phyloP scores from a whole-genome alignment of 2,329 filamentous ascomycete species.

The Furcasterigmium furcatum region DNA sequence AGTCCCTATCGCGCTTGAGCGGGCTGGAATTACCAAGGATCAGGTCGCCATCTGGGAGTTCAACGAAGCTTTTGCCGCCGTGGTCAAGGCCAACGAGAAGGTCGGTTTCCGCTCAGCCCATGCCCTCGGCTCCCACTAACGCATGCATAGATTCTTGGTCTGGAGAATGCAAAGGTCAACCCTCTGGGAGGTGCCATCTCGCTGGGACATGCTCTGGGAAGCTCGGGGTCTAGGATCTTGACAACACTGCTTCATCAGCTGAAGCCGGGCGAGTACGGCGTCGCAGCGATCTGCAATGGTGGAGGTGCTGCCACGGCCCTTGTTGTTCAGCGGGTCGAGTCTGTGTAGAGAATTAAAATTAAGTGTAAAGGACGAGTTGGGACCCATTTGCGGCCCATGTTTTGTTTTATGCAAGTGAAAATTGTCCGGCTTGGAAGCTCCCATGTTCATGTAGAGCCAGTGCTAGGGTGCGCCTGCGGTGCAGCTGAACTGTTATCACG shows the following conservation, averaged over 20 bases:
- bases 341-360: conserved; percentile 31
- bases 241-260: conserved; percentile 89
- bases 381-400: too few relatives aligned
- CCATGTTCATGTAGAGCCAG: too few relatives aligned
- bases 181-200: conserved; percentile 88
- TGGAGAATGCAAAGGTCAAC: conserved; percentile 79
- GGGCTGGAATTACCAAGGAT: conserved; percentile 86
- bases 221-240: conserved; percentile 87
- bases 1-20: conserved; percentile 82
- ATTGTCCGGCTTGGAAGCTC: too few relatives aligned
- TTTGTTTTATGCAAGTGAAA: too few relatives aligned
- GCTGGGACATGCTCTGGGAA: conserved; percentile 86
- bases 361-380: too few relatives aligned
- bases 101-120: conserved; percentile 32
- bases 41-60: conserved; percentile 97
- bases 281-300: conserved; percentile 95
- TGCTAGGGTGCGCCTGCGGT: too few relatives aligned
- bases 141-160: conserved; percentile 65
- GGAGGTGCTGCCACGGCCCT: conserved; percentile 89
- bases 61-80: conserved; percentile 95
- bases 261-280: conserved; percentile 88
- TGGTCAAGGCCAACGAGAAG: conserved; percentile 93
- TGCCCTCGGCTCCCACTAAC: conserved; percentile 5
- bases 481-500: too few relatives aligned
- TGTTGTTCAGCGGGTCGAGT: conserved; percentile 80